A percentile compares a stretch with the other conserved stretches of the same genome.
Evolutionary conservation across 495 filamentous ascomycete genomes (phyloP).

Genomic region (Hyaloscypha finlandica): DNA sequence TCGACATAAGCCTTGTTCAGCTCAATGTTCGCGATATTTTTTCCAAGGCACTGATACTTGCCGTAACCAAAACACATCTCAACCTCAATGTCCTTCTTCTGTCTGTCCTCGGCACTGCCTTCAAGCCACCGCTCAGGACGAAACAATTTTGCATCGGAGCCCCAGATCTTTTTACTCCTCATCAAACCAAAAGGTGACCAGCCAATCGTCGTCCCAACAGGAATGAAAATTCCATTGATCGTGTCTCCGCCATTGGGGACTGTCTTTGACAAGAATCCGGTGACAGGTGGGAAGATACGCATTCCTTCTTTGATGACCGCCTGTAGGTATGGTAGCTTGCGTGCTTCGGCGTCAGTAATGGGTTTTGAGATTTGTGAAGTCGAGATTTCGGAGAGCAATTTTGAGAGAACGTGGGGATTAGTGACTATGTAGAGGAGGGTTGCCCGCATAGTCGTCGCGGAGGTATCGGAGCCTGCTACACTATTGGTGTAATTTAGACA

Average conservation of each 20-base stretch:
- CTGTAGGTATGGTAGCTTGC: constrained; percentile 50
- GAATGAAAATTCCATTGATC: constrained; percentile 49
- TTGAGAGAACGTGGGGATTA: constrained; percentile 47
- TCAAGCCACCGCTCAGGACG: constrained; percentile 59
- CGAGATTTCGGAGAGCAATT: constrained; percentile 60
- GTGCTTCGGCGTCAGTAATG: constrained; percentile 37
- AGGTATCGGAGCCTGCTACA: constrained; percentile 57
- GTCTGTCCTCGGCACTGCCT: constrained; percentile 33
- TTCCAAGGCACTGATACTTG: constrained; percentile 47
- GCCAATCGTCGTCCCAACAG: constrained; percentile 53
- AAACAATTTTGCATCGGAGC: constrained; percentile 49
- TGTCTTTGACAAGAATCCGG: constrained; percentile 42
- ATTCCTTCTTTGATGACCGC: constrained; percentile 54
- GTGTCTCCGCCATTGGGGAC: constrained; percentile 52
- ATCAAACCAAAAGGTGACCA: constrained; percentile 37
- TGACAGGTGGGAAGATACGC: constrained; percentile 44
- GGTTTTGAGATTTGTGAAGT: constrained; percentile 3
- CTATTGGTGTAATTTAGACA: constrained; percentile 44
- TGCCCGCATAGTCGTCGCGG: constrained; percentile 58
- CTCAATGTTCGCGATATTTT: constrained; percentile 47
- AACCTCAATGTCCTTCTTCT: constrained; percentile 39
- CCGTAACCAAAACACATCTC: constrained; percentile 49
- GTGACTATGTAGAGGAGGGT: constrained; percentile 56
- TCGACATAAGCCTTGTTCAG: constrained; percentile 46
- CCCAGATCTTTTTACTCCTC: constrained; percentile 44